Evolutionary conservation across 2,329 filamentous ascomycete genomes (phyloP), one percentile per base, ranked within the genome.

Genomic region (Leptographium flavum): DNA sequence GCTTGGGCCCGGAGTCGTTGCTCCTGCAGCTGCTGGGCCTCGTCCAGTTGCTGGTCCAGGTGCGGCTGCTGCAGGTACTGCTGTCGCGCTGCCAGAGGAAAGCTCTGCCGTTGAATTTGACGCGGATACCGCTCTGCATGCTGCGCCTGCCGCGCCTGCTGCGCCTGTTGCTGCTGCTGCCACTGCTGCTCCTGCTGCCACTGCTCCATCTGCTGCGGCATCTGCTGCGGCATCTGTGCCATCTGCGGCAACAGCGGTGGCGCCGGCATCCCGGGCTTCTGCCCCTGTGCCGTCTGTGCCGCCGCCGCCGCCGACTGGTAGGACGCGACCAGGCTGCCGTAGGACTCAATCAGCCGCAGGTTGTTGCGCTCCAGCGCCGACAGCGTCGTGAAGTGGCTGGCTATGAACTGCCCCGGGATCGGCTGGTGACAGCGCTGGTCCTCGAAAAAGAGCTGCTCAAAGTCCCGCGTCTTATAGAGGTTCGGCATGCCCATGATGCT

Each of bases 401-500:
- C 5, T 15, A 5, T 17, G 13, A 39, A 30, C 10, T n/a, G 6
- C 7, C 35, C 22, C 7, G 22, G n/a, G 4, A 13, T 13, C 10
- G 19, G 14, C 8, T n/a, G 13, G 27, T 42, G 39, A 4, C 8
- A 4, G 1, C 2, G 17, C 39, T 57, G 56, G 43, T 61, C 58
- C 1, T 47, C 25, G 2, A 25, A 19, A 37, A 61, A 60, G 1
- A 50, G 32, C 1, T 36, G 21, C 2, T 61, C 56, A 9, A 14
- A 58, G 47, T 15, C 49, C 39, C 2, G 1, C 13, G 14, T 49
- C 50, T 2, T 53, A 19, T 0, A 36, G 30, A 3, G 47, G n/a
- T 59, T 53, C 0, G 27, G 13, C 7, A 61, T 45, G 1, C 52
- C 52, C 14, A 61, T 41, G 7, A 46, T 49, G 39, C 57, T 52